These are phyloP conservation scores for Rhodotorula sp. DNA, from an alignment of 1,284 basidiomycete genomes.

Conservation along the genomic window DNA sequence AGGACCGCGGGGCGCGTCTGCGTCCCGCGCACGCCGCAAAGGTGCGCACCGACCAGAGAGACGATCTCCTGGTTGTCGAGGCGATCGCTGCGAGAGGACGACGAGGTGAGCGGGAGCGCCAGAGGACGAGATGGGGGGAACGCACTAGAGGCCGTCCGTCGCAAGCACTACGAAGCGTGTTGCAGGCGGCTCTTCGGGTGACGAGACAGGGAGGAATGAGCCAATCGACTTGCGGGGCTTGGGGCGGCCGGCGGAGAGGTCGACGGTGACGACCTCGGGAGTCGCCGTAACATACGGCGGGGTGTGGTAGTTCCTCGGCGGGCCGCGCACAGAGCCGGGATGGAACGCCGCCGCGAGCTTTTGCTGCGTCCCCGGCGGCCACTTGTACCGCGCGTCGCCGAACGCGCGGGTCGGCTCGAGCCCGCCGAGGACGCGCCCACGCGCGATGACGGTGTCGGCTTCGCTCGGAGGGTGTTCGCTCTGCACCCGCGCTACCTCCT, in stretches of 20 bases:
- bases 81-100: slow-evolving; percentile 66
- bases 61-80: slow-evolving; percentile 95
- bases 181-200: slow-evolving; percentile 35
- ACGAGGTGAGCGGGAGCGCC: no score
- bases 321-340: slow-evolving; percentile 38
- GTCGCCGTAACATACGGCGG: slow-evolving; percentile 89
- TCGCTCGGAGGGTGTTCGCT: slow-evolving; percentile 86
- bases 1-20: slow-evolving; percentile 35
- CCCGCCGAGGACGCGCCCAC: slow-evolving; percentile 87
- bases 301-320: slow-evolving; percentile 60
- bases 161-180: slow-evolving; percentile 78
- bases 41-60: slow-evolving; percentile 79
- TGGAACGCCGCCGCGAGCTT: slow-evolving; percentile 52
- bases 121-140: slow-evolving; percentile 7
- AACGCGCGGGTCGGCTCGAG: slow-evolving; percentile 78
- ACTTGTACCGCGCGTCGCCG: slow-evolving; percentile 92
- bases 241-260: slow-evolving; percentile 26
- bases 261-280: slow-evolving; percentile 72
- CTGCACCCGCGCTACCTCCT: slow-evolving; percentile 69
- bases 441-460: slow-evolving; percentile 71
- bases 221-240: slow-evolving; percentile 37
- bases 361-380: slow-evolving; percentile 54
- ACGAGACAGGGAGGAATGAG: slow-evolving; percentile 41
- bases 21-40: slow-evolving; percentile 64
- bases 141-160: slow-evolving; percentile 70